Percentiles rank a stretch among this genome's conserved stretches.
These are phyloP conservation scores for Nissolia schottii DNA, from an alignment of 306 rosid species.

Conservation along the genomic window DNA sequence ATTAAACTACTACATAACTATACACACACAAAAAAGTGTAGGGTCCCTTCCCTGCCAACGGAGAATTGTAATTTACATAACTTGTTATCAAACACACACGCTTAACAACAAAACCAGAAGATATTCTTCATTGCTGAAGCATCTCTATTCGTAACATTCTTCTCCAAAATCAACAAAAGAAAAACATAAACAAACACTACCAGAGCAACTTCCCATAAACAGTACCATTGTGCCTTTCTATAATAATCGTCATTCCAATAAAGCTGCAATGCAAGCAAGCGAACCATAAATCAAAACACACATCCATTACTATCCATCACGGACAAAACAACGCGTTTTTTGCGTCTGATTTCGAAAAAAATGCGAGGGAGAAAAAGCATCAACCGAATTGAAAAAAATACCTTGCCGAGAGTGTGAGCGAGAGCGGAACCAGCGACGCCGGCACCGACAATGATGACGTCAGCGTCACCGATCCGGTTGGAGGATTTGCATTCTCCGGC, in stretches of 20 bases:
- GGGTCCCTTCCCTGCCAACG: constrained; percentile 1
- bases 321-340: background rate
- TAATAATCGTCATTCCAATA: background rate
- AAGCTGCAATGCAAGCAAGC: background rate
- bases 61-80: background rate
- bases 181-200: background rate
- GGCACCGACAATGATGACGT: constrained; percentile 88
- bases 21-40: background rate
- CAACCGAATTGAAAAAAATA: constrained; percentile 2
- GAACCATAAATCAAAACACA: background rate
- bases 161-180: background rate
- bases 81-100: background rate
- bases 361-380: background rate
- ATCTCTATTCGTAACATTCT: background rate
- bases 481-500: constrained; percentile 61
- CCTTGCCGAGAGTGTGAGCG: constrained; percentile 94
- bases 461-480: constrained; percentile 29
- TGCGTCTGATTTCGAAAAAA: background rate
- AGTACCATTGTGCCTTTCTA: background rate
- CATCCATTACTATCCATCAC: background rate
- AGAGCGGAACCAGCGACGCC: constrained; percentile 97
- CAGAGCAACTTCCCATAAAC: background rate
- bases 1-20: background rate
- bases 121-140: background rate
- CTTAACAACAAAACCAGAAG: background rate